phyloP scores from a whole-genome alignment of 257 asterid species.

The Solanum sejunctum region DNA sequence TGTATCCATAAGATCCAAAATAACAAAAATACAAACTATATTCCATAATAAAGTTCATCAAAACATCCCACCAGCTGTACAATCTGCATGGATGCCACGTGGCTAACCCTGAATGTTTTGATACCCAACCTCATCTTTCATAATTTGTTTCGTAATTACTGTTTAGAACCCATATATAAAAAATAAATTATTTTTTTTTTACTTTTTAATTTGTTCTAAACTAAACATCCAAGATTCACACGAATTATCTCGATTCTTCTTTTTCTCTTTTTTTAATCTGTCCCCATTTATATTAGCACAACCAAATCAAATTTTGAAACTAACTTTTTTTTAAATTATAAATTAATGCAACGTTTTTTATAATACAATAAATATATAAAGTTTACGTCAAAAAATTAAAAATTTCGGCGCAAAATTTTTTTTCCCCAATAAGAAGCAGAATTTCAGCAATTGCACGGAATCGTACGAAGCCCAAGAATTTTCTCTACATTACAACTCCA shows the following conservation, averaged over 20 bases:
- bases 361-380: too few relatives aligned
- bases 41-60: not conserved
- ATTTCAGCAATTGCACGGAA: not conserved
- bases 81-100: slow-evolving; percentile 25
- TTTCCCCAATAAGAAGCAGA: not conserved
- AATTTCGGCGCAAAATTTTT: too few relatives aligned
- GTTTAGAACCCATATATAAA: not conserved
- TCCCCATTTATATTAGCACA: too few relatives aligned
- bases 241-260: not conserved
- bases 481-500: not conserved
- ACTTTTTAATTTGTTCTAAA: not conserved
- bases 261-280: not conserved
- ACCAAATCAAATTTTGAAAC: too few relatives aligned
- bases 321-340: too few relatives aligned
- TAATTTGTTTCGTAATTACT: not conserved
- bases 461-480: not conserved
- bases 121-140: not conserved
- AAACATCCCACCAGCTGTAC: not conserved
- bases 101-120: not conserved
- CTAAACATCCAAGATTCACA: not conserved
- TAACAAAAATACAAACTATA: not conserved
- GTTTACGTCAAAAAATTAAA: too few relatives aligned
- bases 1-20: not conserved
- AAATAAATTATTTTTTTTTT: not conserved
- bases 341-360: too few relatives aligned